phyloP scores from a whole-genome alignment of 768 basidiomycete genomes.

The Imleria badia region DNA sequence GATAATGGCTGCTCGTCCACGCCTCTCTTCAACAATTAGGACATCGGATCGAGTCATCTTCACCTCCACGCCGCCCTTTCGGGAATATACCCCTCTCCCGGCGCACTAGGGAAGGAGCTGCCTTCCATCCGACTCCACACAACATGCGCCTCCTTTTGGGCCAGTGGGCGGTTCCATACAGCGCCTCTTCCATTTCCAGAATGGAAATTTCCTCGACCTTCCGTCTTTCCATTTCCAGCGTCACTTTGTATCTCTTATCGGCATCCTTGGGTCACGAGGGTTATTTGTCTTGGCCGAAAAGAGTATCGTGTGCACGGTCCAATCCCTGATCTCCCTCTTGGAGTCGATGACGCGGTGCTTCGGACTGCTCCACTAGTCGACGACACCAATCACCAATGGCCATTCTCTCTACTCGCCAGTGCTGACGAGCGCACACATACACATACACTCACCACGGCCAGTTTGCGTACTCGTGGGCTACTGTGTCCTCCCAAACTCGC shows the following conservation, averaged over 20 bases:
- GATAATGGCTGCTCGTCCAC: background rate
- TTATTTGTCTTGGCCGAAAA: conserved; percentile 1
- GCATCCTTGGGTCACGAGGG: background rate
- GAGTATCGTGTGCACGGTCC: conserved; percentile 2
- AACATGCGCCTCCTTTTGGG: background rate
- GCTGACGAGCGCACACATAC: background rate
- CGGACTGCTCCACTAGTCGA: background rate
- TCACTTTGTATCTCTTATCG: conserved; percentile 10
- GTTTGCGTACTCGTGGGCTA: conserved; percentile 11
- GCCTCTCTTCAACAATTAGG: conserved; percentile 5
- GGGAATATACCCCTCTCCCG: conserved; percentile 3
- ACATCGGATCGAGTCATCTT: conserved; percentile 3
- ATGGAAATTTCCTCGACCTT: conserved; percentile 15
- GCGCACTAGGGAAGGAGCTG: background rate
- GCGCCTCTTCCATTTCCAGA: conserved; percentile 10
- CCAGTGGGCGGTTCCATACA: background rate
- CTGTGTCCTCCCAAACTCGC: no score
- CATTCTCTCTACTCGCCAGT: background rate
- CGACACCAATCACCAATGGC: background rate
- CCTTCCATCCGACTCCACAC: conserved; percentile 9
- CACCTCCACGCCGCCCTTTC: conserved; percentile 3
- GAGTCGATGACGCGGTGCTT: background rate
- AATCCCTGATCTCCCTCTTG: background rate
- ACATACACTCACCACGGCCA: background rate
- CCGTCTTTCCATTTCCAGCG: conserved; percentile 14